Conservation (phyloP, 306 rosid genomes). For the Leucaena leucocephala region DNA sequence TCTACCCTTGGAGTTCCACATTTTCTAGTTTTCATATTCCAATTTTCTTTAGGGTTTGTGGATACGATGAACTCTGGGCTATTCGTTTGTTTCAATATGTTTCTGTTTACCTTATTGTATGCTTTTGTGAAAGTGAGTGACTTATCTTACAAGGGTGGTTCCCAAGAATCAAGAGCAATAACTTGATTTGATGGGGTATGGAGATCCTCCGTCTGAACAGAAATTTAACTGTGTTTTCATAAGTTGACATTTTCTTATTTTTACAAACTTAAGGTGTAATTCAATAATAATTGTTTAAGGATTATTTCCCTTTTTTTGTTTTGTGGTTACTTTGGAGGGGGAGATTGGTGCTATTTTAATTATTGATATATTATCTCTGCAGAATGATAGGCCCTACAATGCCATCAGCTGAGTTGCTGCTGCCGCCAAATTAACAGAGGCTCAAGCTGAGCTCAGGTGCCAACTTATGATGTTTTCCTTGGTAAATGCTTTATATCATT, state of each 20-base stretch:
- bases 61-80: neutral
- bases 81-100: neutral
- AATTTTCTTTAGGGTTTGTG: neutral
- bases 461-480: neutral
- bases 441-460: conserved; percentile 80
- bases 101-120: conserved; percentile 13
- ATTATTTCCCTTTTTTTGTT: neutral
- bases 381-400: conserved; percentile 89
- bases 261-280: neutral
- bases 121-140: neutral
- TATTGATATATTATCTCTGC: conserved; percentile 37
- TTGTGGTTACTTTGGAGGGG: neutral
- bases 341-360: neutral
- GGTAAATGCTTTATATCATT: neutral
- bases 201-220: neutral
- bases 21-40: neutral
- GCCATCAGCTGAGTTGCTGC: conserved; percentile 96
- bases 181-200: neutral
- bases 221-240: neutral
- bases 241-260: neutral
- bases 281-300: neutral
- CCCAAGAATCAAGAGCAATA: neutral
- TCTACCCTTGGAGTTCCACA: neutral
- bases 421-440: conserved; percentile 94
- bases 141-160: neutral